Evolutionary conservation across 495 filamentous ascomycete species (phyloP).

Genomic region (Cryomyces minteri): DNA sequence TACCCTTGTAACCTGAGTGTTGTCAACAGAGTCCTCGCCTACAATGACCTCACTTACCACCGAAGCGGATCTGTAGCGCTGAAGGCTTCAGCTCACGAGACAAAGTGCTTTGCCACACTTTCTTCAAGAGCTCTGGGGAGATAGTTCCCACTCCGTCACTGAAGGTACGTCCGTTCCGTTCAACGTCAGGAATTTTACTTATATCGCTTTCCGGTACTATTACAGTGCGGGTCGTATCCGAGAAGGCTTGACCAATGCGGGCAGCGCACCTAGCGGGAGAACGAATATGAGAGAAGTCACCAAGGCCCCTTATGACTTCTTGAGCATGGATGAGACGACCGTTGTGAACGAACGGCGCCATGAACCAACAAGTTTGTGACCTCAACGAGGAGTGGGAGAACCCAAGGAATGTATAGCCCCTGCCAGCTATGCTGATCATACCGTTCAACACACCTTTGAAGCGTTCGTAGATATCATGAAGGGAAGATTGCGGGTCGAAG

Average conservation of each 20-base stretch:
- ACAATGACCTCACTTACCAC: constrained; percentile 22
- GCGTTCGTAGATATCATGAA: constrained; percentile 34
- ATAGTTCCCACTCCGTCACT: constrained; percentile 67
- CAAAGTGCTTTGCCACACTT: constrained; percentile 26
- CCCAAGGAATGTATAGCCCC: constrained; percentile 48
- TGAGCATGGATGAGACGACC: constrained; percentile 21
- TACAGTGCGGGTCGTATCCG: constrained; percentile 44
- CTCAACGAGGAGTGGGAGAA: constrained; percentile 70
- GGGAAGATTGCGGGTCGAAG: constrained; percentile 33
- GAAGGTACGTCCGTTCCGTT: constrained; percentile 33
- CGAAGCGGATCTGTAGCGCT: constrained; percentile 52
- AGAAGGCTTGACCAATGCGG: constrained; percentile 68
- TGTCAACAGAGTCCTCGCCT: neutral
- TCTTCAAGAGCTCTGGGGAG: constrained; percentile 34
- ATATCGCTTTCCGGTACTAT: constrained; percentile 21
- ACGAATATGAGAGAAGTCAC: constrained; percentile 42
- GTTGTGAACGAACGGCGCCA: constrained; percentile 43
- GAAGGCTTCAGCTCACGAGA: constrained; percentile 30
- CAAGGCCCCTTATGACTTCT: constrained; percentile 39
- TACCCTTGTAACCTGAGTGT: constrained; percentile 43
- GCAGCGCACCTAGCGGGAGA: constrained; percentile 63
- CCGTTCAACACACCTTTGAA: constrained; percentile 37
- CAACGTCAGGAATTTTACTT: constrained; percentile 6
- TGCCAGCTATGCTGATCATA: constrained; percentile 43
- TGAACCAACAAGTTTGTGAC: constrained; percentile 53